These are phyloP conservation scores for Macadamia tetraphylla DNA, from an alignment of 164 flowering plant species.

Conservation along the genomic window DNA sequence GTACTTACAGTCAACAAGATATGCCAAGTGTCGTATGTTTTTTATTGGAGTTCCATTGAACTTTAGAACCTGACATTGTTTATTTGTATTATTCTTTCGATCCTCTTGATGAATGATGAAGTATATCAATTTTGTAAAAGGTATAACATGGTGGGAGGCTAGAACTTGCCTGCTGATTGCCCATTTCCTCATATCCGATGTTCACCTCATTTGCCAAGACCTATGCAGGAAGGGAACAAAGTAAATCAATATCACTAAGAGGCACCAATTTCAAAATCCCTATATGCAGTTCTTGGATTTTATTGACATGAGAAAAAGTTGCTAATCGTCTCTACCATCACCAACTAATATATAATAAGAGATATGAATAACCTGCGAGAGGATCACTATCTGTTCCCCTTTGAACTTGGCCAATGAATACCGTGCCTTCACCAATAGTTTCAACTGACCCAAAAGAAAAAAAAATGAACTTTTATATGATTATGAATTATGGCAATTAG, in stretches of 20 bases:
- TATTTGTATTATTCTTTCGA: neutral
- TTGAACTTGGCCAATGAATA: constrained; percentile 81
- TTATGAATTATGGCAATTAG: neutral
- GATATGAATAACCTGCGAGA: constrained; percentile 66
- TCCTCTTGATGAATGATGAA: no score
- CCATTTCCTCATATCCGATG: constrained; percentile 90
- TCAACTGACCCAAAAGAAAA: constrained; percentile 42
- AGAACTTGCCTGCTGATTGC: constrained; percentile 78
- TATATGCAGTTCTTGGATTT: neutral
- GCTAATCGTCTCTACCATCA: no score
- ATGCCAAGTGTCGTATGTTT: constrained; percentile 85
- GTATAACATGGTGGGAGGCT: neutral
- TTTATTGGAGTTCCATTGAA: constrained; percentile 73
- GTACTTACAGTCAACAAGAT: constrained; percentile 82
- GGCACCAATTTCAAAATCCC: neutral
- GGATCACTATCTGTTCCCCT: constrained; percentile 87
- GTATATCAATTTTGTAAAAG: neutral
- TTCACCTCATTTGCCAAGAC: constrained; percentile 91
- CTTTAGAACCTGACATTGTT: constrained; percentile 64
- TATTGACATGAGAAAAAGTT: no score
- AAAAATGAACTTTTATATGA: constrained; percentile 6
- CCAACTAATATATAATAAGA: neutral
- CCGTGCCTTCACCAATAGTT: constrained; percentile 79
- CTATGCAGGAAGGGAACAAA: constrained; percentile 22
- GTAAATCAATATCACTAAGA: neutral